phyloP scores from a whole-genome alignment of 2,329 filamentous ascomycete genomes.

The Blastomyces percursus region DNA sequence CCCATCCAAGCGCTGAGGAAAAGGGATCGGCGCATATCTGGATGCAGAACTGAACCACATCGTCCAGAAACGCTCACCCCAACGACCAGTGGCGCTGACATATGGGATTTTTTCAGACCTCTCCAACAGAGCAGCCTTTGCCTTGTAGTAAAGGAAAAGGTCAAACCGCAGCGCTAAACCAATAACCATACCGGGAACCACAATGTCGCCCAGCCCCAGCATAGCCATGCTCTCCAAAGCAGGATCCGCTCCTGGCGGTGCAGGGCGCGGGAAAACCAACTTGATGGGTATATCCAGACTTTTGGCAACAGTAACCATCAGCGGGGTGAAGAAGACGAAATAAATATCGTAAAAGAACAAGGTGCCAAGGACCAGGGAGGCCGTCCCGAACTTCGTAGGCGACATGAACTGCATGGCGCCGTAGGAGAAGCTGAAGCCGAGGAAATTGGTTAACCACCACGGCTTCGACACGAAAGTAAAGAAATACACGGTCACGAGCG shows the following conservation, averaged over 20 bases:
- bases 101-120: constrained; percentile 28
- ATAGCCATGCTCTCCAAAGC: constrained; percentile 48
- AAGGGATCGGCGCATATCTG: constrained; percentile 11
- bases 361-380: constrained; percentile 62
- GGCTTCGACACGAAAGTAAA: constrained; percentile 51
- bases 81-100: constrained; percentile 54
- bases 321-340: constrained; percentile 45
- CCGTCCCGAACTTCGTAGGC: constrained; percentile 75
- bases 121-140: constrained; percentile 1
- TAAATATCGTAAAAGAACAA: constrained; percentile 94
- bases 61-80: constrained; percentile 80
- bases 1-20: constrained; percentile 14
- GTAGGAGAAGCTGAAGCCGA: constrained; percentile 83
- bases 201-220: constrained; percentile 88
- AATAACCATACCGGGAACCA: constrained; percentile 84
- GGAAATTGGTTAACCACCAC: constrained; percentile 70
- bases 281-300: constrained; percentile 89
- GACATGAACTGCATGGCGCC: constrained; percentile 71
- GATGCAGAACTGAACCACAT: constrained; percentile 17
- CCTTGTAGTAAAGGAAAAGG: constrained; percentile 63
- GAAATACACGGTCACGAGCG: constrained; percentile 50
- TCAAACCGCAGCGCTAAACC: constrained; percentile 85
- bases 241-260: constrained; percentile 35
- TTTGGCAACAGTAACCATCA: constrained; percentile 59
- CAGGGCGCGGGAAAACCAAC: constrained; percentile 65